A percentile compares a stretch with the other conserved stretches of the same genome.
Conservation (phyloP, 441 rosid genomes). For the Aleurites moluccanus region DNA sequence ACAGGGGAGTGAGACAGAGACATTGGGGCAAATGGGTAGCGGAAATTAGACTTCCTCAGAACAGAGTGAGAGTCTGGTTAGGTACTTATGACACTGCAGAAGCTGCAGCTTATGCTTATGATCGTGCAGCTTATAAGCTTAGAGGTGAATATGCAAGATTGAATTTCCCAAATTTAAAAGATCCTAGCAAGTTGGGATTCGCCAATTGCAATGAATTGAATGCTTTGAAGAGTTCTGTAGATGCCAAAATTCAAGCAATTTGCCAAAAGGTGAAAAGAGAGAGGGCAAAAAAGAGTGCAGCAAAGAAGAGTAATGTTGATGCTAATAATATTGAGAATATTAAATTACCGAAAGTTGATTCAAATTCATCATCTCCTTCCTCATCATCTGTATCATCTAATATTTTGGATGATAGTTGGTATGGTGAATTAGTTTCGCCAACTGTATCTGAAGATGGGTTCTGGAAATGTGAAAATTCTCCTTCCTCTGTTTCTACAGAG, state of each 20-base stretch:
- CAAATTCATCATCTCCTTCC: constrained; percentile 38
- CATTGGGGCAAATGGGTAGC: constrained; percentile 99
- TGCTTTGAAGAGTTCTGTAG: constrained; percentile 66
- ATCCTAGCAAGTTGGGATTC: constrained; percentile 54
- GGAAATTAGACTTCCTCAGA: constrained; percentile 81
- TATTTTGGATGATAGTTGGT: constrained; percentile 43
- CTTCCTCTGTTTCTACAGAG: constrained; percentile 46
- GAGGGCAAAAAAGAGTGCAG: constrained; percentile 57
- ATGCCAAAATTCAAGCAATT: constrained; percentile 84
- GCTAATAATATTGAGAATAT: constrained; percentile 8
- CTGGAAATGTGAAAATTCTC: constrained; percentile 51
- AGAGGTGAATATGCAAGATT: constrained; percentile 91
- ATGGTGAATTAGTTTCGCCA: constrained; percentile 41
- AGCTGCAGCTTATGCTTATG: constrained; percentile 93
- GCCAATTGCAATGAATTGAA: constrained; percentile 51
- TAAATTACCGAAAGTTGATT: constrained; percentile 26
- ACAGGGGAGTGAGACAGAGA: constrained; percentile 92
- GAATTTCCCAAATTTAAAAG: constrained; percentile 79
- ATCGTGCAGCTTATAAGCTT: constrained; percentile 94
- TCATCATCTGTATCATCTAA: constrained; percentile 35
- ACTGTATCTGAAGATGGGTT: constrained; percentile 43
- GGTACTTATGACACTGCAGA: constrained; percentile 86
- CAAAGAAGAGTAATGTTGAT: constrained; percentile 23
- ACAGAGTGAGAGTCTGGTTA: constrained; percentile 77
- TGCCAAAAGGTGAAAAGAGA: constrained; percentile 74